Base-by-base conservation (phyloP, 2,329 filamentous ascomycete genomes). In the Colletotrichum orchidophilum region DNA sequence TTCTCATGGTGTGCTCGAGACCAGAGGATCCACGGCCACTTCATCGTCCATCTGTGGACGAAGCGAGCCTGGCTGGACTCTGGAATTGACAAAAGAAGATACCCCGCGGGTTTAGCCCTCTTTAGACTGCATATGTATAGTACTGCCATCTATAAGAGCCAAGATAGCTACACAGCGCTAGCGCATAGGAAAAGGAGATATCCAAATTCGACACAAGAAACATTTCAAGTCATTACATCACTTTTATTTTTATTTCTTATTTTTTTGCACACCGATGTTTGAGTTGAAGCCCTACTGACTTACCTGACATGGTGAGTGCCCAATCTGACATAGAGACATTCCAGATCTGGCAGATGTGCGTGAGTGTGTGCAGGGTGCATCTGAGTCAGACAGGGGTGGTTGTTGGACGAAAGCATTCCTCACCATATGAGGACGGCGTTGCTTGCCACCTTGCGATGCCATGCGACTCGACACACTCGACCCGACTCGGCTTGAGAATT, bases 41-140 rank as follows among this genome's bases (percentile, higher is more conserved):
- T 35, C 31, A 54, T 60, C 66, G 27, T 35, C 31, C 12, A 42
- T 52, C 8, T 54, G 33, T 63, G 26, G 61, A 31, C 57, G 64
- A 29, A 49, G 26, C 65, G 35, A 39, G 49, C 63, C 66, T 70
- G 70, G 70, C 70, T 73, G 66, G 66, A 67, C 72, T 71, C 66
- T 53, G 65, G 63, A 66, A 61, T 66, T 59, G 55, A 63, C 49
- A 59, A 39, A 63, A 66, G 64, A 70, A 70, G 70, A 73, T 73
- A 67, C 66, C 72, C 72, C 62, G 57, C 35, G 50, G 70, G 61
- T 58, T 70, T 73, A 46, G 61, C 55, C 70, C 60, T 72, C 46
- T 61, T 70, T 65, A 65, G 70, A 63, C 42, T 65, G 29, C 53
- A 58, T 33, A 46, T 73, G 55, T 72, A 65, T 68, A 59, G 64